Evolutionary conservation across 257 asterid genomes (phyloP).

Genomic region (Nicotiana tomentosiformis): DNA sequence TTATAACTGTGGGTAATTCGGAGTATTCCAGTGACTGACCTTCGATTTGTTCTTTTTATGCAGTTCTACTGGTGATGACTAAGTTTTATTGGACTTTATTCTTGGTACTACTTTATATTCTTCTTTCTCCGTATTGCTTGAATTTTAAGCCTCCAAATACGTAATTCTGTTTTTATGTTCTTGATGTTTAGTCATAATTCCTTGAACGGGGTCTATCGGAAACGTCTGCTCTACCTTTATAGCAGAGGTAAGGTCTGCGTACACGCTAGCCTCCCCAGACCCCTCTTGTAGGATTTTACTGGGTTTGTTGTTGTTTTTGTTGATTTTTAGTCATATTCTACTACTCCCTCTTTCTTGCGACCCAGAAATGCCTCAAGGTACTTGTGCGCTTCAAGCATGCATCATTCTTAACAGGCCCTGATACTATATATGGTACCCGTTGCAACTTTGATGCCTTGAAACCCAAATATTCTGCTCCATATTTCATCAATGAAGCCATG

Average conservation of each 20-base stretch:
- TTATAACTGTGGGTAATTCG: neutral
- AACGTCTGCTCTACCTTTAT: too few relatives aligned
- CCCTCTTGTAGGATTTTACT: too few relatives aligned
- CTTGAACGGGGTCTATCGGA: too few relatives aligned
- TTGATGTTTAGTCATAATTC: neutral
- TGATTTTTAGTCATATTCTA: neutral
- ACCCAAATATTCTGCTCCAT: constrained; percentile 3
- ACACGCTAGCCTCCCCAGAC: too few relatives aligned
- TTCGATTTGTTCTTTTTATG: neutral
- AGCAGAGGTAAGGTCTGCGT: too few relatives aligned
- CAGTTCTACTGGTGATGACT: neutral
- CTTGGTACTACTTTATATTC: neutral
- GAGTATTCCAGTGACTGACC: neutral
- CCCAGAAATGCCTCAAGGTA: neutral
- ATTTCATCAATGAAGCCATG: neutral
- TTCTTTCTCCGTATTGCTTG: neutral
- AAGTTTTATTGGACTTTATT: neutral
- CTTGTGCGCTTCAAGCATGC: neutral
- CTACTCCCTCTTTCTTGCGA: neutral
- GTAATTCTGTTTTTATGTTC: neutral
- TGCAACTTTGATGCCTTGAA: neutral
- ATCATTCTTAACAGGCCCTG: neutral
- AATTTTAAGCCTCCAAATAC: neutral
- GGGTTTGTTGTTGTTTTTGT: too few relatives aligned
- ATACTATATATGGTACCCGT: too few relatives aligned